Conservation (phyloP, 208 protist genomes). For the Strigomonas culicis region DNA sequence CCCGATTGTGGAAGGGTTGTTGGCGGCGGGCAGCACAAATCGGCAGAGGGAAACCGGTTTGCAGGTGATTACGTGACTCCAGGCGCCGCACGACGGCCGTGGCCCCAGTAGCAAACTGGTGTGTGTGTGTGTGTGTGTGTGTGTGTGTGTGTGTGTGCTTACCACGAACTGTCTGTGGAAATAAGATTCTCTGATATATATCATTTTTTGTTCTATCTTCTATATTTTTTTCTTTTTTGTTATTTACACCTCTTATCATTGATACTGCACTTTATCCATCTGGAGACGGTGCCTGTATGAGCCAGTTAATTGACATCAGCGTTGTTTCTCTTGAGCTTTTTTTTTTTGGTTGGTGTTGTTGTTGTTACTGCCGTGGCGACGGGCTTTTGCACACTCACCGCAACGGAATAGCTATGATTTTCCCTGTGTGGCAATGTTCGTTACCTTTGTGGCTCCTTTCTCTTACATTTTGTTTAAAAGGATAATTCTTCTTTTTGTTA, state of each 20-base stretch:
- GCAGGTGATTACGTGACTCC: neutral
- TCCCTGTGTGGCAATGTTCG: neutral
- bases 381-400: neutral
- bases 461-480: neutral
- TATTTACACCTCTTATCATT: neutral
- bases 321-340: neutral
- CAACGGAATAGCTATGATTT: neutral
- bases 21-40: neutral
- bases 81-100: neutral
- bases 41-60: neutral
- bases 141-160: neutral
- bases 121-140: neutral
- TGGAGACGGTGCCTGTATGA: slow-evolving; percentile 25
- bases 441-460: slow-evolving; percentile 7
- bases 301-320: neutral
- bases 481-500: slow-evolving; percentile 4
- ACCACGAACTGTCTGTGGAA: neutral
- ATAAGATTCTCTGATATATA: neutral
- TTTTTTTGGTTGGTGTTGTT: neutral
- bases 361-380: neutral
- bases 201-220: neutral
- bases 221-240: neutral
- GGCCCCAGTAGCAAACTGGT: neutral
- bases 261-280: slow-evolving; percentile 23
- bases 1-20: neutral